Evolutionary conservation across 768 basidiomycete species (phyloP).

Genomic region (Hortiboletus flavorubellus): DNA sequence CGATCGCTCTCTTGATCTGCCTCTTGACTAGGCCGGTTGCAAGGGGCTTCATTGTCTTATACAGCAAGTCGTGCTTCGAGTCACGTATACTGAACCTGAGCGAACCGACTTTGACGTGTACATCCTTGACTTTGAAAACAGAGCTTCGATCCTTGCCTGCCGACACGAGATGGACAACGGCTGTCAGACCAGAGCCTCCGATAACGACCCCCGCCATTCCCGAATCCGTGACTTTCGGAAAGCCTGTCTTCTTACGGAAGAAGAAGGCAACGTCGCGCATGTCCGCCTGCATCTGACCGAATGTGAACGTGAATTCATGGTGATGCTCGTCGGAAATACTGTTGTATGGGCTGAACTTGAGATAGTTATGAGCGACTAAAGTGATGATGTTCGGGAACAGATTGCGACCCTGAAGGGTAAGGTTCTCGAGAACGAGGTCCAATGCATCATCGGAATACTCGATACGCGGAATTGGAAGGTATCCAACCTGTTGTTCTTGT

Average conservation of each 20-base stretch:
- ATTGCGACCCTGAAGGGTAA: conserved; percentile 84
- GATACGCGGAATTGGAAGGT: conserved; percentile 88
- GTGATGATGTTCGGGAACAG: conserved; percentile 79
- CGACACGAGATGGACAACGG: conserved; percentile 56
- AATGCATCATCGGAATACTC: conserved; percentile 88
- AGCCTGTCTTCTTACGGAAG: conserved; percentile 81
- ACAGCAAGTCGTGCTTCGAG: conserved; percentile 84
- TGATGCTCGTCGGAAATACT: conserved; percentile 51
- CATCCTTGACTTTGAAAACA: conserved; percentile 69
- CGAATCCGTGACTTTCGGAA: conserved; percentile 75
- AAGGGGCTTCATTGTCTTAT: conserved; percentile 78
- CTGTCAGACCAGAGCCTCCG: conserved; percentile 78
- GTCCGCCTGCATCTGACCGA: conserved; percentile 88
- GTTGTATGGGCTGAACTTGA: conserved; percentile 81
- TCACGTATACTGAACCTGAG: conserved; percentile 92
- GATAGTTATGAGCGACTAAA: conserved; percentile 74
- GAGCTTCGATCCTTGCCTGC: conserved; percentile 63
- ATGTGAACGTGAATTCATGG: conserved; percentile 71
- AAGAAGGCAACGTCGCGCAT: conserved; percentile 93
- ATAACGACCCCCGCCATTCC: conserved; percentile 85
- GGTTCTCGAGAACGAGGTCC: conserved; percentile 92
- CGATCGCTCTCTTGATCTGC: conserved; percentile 55
- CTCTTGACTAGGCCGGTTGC: conserved; percentile 82
- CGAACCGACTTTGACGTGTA: conserved; percentile 78
- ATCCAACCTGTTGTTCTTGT: conserved; percentile 49